Base-by-base conservation (phyloP, 139 green algal genomes). In the Closterium sp. region DNA sequence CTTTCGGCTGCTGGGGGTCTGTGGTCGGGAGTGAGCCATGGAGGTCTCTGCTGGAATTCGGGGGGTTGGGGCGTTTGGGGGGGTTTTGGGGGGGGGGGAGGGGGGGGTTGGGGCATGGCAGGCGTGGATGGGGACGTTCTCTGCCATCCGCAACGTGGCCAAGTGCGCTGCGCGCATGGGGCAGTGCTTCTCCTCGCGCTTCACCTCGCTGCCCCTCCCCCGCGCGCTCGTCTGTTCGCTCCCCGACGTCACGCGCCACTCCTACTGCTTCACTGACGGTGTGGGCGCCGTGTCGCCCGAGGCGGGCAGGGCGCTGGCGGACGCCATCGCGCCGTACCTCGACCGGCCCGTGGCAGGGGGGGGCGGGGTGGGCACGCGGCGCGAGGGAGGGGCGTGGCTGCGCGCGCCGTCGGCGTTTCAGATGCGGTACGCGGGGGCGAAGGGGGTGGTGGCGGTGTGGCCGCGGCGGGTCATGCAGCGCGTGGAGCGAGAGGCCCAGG, bases 231-330 rank as follows among this genome's bases (percentile, higher is more conserved):
- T 25, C 1, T 3, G 25, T 33, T 88, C 35, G 9, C 84, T 95
- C 6, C 86, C 91, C 19, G 94, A 96, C 36, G 83, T 96, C 0
- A 43, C 90, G 87, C 84, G 88, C 33, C 87, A 92, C 85, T 89
- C 88, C 10, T 91, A 94, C 89, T 92, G 85, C 88, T 96, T 96
- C 91, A 93, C 93, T 34, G 95, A 96, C 87, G 95, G 95, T 66
- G 89, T 95, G 25, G 94, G 95, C 3, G 34, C 69, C 31, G 95
- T 96, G 64, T 94, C 93, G 3, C 87, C 35, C 0, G 83, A 88
- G 43, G 90, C 94, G 25, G 34, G 91, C 34, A 83, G 88, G 4
- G 34, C 87, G 43, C 88, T 95, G 31, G 43, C 33, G 25, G 21
- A 81, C 8, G 87, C 33, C 30, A 32, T 93, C 0, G 76, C 34